Percentiles rank a stretch among this genome's conserved stretches.
Conservation (phyloP, 805 yeast genomes). For the Candida nitratophila region DNA sequence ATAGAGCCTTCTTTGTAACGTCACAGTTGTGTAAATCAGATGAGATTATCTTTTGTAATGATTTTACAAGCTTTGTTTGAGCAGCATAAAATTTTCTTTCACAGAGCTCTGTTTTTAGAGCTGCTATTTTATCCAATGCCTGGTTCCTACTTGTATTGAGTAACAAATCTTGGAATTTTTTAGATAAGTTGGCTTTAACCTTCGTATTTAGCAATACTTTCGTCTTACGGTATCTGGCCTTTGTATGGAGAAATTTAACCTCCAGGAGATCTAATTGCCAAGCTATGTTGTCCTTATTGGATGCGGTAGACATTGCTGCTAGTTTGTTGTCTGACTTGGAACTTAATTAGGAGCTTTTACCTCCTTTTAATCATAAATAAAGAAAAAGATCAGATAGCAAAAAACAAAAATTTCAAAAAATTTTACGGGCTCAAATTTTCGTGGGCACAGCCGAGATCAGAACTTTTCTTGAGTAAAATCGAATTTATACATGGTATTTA, state of each 20-base stretch:
- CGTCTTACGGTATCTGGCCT: constrained; percentile 44
- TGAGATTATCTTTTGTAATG: constrained; percentile 17
- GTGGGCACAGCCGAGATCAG: too few species aligned
- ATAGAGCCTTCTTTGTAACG: constrained; percentile 1
- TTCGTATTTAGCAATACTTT: constrained; percentile 39
- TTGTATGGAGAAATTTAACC: constrained; percentile 33
- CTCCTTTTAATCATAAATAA: too few species aligned
- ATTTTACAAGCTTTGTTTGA: constrained; percentile 32
- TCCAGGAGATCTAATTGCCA: constrained; percentile 56
- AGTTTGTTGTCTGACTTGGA: too few species aligned
- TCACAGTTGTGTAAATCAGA: not conserved
- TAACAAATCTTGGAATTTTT: constrained; percentile 10
- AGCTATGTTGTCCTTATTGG: constrained; percentile 31
- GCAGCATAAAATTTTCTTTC: constrained; percentile 44
- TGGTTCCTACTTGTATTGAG: constrained; percentile 34
- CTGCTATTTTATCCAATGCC: constrained; percentile 37
- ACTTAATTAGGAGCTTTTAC: too few species aligned
- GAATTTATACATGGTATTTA: too few species aligned
- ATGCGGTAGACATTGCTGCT: not conserved
- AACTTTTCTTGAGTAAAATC: too few species aligned
- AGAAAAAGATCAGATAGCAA: too few species aligned
- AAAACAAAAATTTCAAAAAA: too few species aligned
- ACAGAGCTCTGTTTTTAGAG: constrained; percentile 38
- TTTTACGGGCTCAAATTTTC: too few species aligned
- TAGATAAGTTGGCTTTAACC: constrained; percentile 32